These are phyloP conservation scores for Arctium lappa DNA, from an alignment of 129 eudicot species.

Conservation along the genomic window DNA sequence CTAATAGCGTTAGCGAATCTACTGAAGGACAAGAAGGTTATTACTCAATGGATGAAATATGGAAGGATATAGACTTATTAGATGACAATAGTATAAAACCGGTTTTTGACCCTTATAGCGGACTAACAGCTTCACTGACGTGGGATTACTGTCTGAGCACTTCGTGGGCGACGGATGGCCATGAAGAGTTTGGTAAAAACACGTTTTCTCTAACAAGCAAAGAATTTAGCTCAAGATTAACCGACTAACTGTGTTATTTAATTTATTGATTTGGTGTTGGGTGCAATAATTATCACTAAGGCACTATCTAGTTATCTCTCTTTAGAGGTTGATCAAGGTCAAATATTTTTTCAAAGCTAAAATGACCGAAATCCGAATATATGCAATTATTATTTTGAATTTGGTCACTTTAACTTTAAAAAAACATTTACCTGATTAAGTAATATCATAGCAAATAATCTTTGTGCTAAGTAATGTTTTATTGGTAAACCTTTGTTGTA, in stretches of 20 bases:
- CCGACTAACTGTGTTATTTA: slow-evolving; percentile 12
- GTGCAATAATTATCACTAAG: slow-evolving; percentile 24
- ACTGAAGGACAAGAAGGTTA: slow-evolving; percentile 21
- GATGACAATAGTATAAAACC: slow-evolving; percentile 40
- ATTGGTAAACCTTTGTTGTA: background rate
- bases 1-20: slow-evolving; percentile 11
- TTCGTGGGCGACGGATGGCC: slow-evolving; percentile 49
- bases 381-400: background rate
- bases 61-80: slow-evolving; percentile 55
- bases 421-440: slow-evolving; percentile 2
- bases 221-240: slow-evolving; percentile 23
- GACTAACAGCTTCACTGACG: slow-evolving; percentile 42
- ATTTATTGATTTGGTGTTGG: slow-evolving; percentile 28
- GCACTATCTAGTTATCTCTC: background rate
- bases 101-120: slow-evolving; percentile 35
- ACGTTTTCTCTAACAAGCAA: slow-evolving; percentile 20
- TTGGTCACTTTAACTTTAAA: slow-evolving; percentile 4
- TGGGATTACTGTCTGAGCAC: slow-evolving; percentile 52
- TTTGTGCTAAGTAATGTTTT: background rate
- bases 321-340: background rate
- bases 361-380: background rate
- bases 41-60: slow-evolving; percentile 69
- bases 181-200: slow-evolving; percentile 33
- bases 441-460: background rate
- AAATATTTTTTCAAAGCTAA: slow-evolving; percentile 5